phyloP scores from a whole-genome alignment of 139 green algal genomes.

The Micractinium conductrix region DNA sequence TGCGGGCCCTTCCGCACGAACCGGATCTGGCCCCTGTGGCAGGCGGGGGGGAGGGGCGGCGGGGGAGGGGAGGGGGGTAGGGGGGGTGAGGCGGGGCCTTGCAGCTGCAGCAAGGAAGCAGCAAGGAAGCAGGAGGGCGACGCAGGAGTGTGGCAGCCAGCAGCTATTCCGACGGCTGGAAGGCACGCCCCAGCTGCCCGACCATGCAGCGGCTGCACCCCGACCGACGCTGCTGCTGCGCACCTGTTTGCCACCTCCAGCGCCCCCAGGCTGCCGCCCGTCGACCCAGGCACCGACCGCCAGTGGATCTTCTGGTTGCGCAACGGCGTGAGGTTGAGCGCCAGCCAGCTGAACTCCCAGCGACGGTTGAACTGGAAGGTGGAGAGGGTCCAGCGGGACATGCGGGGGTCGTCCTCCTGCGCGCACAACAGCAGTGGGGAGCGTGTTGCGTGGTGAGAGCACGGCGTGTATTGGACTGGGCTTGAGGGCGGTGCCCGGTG shows the following conservation, averaged over 20 bases:
- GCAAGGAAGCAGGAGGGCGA: too few species aligned
- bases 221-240: not conserved
- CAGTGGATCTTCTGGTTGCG: conserved; percentile 89
- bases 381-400: conserved; percentile 84
- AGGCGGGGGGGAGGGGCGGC: not conserved
- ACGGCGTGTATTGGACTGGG: too few species aligned
- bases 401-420: conserved; percentile 61
- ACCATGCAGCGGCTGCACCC: too few species aligned
- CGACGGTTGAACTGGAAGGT: conserved; percentile 82
- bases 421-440: conserved; percentile 34
- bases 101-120: too few species aligned
- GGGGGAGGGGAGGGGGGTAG: not conserved
- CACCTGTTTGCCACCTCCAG: conserved; percentile 73
- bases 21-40: conserved; percentile 69
- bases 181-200: too few species aligned
- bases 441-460: too few species aligned
- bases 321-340: conserved; percentile 85
- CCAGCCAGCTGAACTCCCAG: conserved; percentile 91
- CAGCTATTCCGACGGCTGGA: too few species aligned
- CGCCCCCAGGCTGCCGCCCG: conserved; percentile 48
- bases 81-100: too few species aligned
- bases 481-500: too few species aligned
- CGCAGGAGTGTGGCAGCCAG: too few species aligned
- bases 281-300: conserved; percentile 78
- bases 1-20: conserved; percentile 60